Evolutionary conservation across 2,329 filamentous ascomycete species (phyloP).

Genomic region (Chalaropsis ovoidea): DNA sequence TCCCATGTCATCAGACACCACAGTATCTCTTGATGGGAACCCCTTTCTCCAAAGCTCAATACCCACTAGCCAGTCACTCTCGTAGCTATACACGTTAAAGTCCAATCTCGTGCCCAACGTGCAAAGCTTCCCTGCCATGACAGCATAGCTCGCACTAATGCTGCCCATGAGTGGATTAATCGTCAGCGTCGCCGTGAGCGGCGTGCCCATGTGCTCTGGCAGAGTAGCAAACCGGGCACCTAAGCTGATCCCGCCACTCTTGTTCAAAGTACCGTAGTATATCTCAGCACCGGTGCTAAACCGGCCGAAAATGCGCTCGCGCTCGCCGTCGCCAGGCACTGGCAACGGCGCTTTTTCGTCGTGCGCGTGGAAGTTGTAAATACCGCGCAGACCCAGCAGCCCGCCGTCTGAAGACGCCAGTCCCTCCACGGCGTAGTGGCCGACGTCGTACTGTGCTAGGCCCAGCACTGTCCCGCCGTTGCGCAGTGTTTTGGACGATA

Average conservation of each 20-base stretch:
- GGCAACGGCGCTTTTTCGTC: conserved; percentile 34
- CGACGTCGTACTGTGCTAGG: conserved; percentile 69
- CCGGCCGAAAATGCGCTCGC: conserved; percentile 61
- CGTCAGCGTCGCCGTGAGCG: conserved; percentile 86
- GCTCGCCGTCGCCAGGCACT: conserved; percentile 31
- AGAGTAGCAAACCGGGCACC: conserved; percentile 84
- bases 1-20: conserved; percentile 27
- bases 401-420: conserved; percentile 88
- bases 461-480: conserved; percentile 69
- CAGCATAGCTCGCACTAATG: conserved; percentile 81
- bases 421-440: conserved; percentile 80
- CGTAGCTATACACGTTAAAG: conserved; percentile 97
- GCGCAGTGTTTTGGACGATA: conserved; percentile 59
- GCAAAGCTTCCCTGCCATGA: conserved; percentile 72
- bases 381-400: conserved; percentile 71
- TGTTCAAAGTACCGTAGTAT: conserved; percentile 92
- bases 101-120: conserved; percentile 84
- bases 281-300: conserved; percentile 87
- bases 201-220: conserved; percentile 69
- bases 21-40: conserved; percentile 34
- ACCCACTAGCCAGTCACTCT: conserved; percentile 84
- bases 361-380: conserved; percentile 89
- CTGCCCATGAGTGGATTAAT: conserved; percentile 92
- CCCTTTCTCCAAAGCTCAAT: conserved; percentile 81
- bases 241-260: conserved; percentile 81